phyloP scores from a whole-genome alignment of 2,329 filamentous ascomycete species.

The Periconia sp. region DNA sequence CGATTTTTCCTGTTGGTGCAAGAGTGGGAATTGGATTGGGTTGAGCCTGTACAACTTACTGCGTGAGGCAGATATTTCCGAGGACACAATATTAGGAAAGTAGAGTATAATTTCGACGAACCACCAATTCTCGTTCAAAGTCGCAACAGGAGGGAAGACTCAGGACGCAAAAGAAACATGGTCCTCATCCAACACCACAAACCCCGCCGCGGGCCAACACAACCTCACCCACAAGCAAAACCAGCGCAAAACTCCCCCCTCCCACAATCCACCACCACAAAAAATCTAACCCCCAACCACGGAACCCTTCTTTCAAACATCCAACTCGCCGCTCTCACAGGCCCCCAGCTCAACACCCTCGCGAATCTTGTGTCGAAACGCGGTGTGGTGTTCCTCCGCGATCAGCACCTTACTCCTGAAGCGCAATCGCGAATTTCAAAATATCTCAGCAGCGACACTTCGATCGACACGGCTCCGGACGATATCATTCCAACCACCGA shows the following conservation, averaged over 20 bases:
- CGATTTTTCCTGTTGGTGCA: neutral
- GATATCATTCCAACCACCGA: neutral
- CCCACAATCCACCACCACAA: conserved; percentile 1
- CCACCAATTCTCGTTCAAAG: neutral
- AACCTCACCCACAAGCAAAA: conserved; percentile 39
- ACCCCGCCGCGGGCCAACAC: neutral
- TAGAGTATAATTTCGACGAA: neutral
- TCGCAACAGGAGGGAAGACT: neutral
- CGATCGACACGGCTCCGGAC: neutral
- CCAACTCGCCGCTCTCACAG: conserved; percentile 46
- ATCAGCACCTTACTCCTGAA: conserved; percentile 38
- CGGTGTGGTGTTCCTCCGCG: conserved; percentile 50
- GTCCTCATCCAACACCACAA: neutral
- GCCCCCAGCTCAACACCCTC: conserved; percentile 48
- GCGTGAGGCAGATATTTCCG: too few relatives aligned
- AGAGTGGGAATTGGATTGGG: neutral
- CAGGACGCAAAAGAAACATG: neutral
- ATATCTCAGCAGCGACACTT: conserved; percentile 1
- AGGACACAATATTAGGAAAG: too few relatives aligned
- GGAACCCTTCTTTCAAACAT: conserved; percentile 26
- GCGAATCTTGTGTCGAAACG: conserved; percentile 31
- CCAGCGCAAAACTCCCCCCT: conserved; percentile 48
- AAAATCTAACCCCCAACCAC: conserved; percentile 18
- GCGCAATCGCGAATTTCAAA: conserved; percentile 4
- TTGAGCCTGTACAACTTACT: neutral